Base-by-base conservation (phyloP, 75 land plant species). In the Cunninghamia lanceolata region DNA sequence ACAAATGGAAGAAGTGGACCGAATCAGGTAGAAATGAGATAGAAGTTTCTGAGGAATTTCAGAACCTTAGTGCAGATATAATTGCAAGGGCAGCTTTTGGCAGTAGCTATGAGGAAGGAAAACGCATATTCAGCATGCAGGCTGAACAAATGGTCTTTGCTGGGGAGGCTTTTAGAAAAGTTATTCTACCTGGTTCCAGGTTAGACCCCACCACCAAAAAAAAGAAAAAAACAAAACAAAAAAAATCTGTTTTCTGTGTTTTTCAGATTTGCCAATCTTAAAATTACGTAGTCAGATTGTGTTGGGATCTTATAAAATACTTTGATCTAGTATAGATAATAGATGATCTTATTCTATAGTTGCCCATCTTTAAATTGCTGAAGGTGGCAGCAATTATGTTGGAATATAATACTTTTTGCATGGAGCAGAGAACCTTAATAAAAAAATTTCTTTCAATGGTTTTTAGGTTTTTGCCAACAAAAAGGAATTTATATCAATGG, bases 41-140 rank as follows among this genome's bases (percentile, higher is more conserved):
- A 21, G 96, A 94, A 83, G 93, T 93, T n/a, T 90, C 91, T 82
- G 88, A 91, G 68, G 68, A 91, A 43, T 81, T 97, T 34, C 63
- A 77, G 13, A 85, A 68, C 21, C 84, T 96, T 30, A 88, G 95
- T 11, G 83, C 84, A 32, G 95, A 96, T 84, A 92, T 90, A 30
- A 91, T 97, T 80, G 93, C 96, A 9, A 87, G 90, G 46, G 89
- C 98, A 38, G 91, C 98, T 42, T 94, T 96, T 84, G 95, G 99
- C 2, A 93, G 96, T 39, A 90, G 78, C 76, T 94, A 88, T 43
- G 89, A 94, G 63, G 93, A 93, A 87, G 99, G 95, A 84, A 93
- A 80, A 82, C 66, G 59, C 74, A 88, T 93, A 15, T 93, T 93
- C 86, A 63, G 90, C 30, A 87, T 91, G 32, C 91, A 87, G 82